A percentile compares a stretch with the other conserved stretches of the same genome.
Conservation (phyloP, 257 asterid genomes). For the Coffea canephora region DNA sequence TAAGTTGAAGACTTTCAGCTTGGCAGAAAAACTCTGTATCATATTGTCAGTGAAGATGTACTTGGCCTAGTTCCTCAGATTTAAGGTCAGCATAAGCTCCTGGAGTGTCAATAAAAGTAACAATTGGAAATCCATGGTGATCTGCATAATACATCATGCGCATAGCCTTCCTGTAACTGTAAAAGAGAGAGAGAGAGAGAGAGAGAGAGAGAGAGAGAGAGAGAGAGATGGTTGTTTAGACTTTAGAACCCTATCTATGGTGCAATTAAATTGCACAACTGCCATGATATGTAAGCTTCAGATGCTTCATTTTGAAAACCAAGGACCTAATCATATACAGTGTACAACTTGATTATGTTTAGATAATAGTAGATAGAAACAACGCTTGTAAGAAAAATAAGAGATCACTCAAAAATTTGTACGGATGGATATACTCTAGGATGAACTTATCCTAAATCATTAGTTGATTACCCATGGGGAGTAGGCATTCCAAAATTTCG, state of each 20-base stretch:
- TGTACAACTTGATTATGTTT: background rate
- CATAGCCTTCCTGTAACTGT: conserved; percentile 86
- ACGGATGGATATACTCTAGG: background rate
- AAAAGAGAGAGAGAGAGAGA: conserved; percentile 1
- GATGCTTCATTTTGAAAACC: background rate
- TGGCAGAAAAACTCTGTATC: conserved; percentile 11
- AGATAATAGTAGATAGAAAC: too few relatives aligned
- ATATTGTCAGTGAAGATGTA: conserved; percentile 29
- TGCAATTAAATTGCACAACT: background rate
- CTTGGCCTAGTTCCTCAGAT: conserved; percentile 86
- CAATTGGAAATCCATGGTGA: conserved; percentile 85
- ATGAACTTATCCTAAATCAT: background rate
- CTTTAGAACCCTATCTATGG: background rate
- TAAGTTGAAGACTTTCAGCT: conserved; percentile 12
- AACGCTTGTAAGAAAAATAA: background rate
- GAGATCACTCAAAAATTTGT: background rate
- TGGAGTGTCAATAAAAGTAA: conserved; percentile 89
- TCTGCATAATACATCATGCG: conserved; percentile 94
- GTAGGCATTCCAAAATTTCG: conserved; percentile 99
- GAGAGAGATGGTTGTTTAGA: conserved; percentile 9
- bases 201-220: background rate
- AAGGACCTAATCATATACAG: background rate
- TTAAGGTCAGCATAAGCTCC: conserved; percentile 93
- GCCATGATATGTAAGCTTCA: background rate
- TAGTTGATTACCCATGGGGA: conserved; percentile 78